Percentiles rank a stretch among this genome's conserved stretches.
These are phyloP conservation scores for Escallonia herrerae DNA, from an alignment of 129 eudicot genomes.

Conservation along the genomic window DNA sequence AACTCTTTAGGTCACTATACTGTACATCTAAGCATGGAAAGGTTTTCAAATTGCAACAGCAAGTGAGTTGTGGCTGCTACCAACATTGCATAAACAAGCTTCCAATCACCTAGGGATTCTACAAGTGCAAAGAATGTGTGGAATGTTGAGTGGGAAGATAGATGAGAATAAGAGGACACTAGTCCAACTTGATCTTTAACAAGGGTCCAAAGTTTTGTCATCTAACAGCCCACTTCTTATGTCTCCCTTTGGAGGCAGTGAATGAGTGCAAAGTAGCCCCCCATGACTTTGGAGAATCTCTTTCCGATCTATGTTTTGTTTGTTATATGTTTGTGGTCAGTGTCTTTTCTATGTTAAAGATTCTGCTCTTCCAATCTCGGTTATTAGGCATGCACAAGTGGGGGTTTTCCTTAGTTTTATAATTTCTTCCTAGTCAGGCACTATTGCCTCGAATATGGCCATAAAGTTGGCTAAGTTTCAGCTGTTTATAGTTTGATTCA, in stretches of 20 bases:
- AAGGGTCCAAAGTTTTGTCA: not conserved
- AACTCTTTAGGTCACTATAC: no score
- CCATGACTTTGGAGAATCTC: slow-evolving; percentile 7
- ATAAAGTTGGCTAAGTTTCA: no score
- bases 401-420: no score
- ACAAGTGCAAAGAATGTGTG: not conserved
- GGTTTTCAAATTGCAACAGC: no score
- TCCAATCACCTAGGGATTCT: not conserved
- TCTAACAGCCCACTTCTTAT: slow-evolving; percentile 6
- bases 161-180: not conserved
- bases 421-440: no score
- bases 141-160: not conserved
- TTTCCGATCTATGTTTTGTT: not conserved
- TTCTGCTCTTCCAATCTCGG: not conserved
- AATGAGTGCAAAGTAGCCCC: slow-evolving; percentile 4
- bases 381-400: no score
- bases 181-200: not conserved
- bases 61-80: no score
- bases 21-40: no score
- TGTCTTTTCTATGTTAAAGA: not conserved
- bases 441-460: no score
- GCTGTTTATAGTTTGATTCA: no score
- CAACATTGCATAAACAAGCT: no score
- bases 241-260: not conserved
- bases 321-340: not conserved